phyloP scores from a whole-genome alignment of 352 stramenopile genomes.

The Elongisporangium senticosum region DNA sequence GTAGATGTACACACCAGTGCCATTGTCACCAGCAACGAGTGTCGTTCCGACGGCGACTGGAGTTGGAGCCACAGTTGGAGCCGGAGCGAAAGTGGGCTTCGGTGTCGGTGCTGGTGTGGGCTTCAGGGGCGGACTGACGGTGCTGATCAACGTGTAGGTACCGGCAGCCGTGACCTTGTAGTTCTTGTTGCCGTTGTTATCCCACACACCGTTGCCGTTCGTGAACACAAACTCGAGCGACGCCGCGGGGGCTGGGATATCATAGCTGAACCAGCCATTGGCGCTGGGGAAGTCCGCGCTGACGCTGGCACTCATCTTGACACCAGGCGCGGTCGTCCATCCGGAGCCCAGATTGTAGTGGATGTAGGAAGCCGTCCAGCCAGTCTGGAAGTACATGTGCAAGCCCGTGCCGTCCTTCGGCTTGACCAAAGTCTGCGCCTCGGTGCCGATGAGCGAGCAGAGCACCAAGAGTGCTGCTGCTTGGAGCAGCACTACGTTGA shows the following conservation, averaged over 20 bases:
- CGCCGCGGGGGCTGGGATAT: constrained; percentile 10
- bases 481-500: constrained; percentile 5
- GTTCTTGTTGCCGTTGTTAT: constrained; percentile 21
- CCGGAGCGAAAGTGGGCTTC: not conserved
- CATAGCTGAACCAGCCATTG: constrained; percentile 21
- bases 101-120: constrained; percentile 1
- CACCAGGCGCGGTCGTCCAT: constrained; percentile 29
- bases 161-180: constrained; percentile 19
- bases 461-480: constrained; percentile 5
- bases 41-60: constrained; percentile 11
- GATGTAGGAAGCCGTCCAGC: constrained; percentile 38
- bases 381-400: constrained; percentile 42
- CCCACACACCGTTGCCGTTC: constrained; percentile 17
- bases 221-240: constrained; percentile 24
- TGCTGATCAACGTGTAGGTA: constrained; percentile 20
- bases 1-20: constrained; percentile 28
- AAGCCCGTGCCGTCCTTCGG: constrained; percentile 27
- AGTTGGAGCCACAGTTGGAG: not conserved
- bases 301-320: constrained; percentile 18
- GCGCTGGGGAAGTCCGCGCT: constrained; percentile 15
- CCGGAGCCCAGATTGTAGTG: constrained; percentile 38
- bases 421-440: constrained; percentile 32
- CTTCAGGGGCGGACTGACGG: constrained; percentile 8
- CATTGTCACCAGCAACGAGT: constrained; percentile 20
- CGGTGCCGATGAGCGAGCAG: constrained; percentile 9